A percentile compares a stretch with the other conserved stretches of the same genome.
These are phyloP conservation scores for Phyllostachys edulis DNA, from an alignment of 176 grass and related monocot species.

Conservation along the genomic window DNA sequence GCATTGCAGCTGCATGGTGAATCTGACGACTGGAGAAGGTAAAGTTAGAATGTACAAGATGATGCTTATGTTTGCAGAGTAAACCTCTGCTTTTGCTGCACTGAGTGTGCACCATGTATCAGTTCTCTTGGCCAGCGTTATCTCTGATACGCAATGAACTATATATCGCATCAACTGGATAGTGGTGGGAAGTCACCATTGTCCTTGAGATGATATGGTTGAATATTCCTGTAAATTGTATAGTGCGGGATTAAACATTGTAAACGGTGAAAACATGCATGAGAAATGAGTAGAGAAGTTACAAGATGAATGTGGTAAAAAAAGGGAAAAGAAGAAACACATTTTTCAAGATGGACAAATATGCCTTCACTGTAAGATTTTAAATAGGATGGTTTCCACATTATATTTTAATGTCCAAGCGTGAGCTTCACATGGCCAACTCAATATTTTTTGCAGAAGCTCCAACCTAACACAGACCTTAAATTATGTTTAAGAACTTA, in stretches of 20 bases:
- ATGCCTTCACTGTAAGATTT: background rate
- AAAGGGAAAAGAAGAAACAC: background rate
- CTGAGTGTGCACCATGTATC: background rate
- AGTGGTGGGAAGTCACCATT: slow-evolving; percentile 84
- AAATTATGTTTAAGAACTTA: slow-evolving; percentile 7
- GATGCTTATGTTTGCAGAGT: slow-evolving; percentile 11
- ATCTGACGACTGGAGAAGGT: background rate
- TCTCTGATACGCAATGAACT: slow-evolving; percentile 6
- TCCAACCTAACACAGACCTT: background rate
- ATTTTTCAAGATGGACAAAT: background rate
- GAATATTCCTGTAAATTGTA: slow-evolving; percentile 49
- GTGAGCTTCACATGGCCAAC: background rate
- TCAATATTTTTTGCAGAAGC: background rate
- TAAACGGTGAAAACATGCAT: slow-evolving; percentile 21
- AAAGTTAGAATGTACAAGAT: slow-evolving; percentile 20
- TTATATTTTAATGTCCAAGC: background rate
- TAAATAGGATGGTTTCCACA: background rate
- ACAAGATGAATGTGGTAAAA: background rate
- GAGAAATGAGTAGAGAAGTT: background rate
- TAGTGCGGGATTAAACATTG: background rate
- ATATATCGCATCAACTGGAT: slow-evolving; percentile 42
- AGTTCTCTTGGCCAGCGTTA: background rate
- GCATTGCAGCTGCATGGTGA: background rate
- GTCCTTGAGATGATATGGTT: slow-evolving; percentile 77
- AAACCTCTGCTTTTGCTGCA: background rate